A percentile compares a stretch with the other conserved stretches of the same genome.
Evolutionary conservation across 306 rosid genomes (phyloP).

Genomic region (Vigna reflexopilosa): DNA sequence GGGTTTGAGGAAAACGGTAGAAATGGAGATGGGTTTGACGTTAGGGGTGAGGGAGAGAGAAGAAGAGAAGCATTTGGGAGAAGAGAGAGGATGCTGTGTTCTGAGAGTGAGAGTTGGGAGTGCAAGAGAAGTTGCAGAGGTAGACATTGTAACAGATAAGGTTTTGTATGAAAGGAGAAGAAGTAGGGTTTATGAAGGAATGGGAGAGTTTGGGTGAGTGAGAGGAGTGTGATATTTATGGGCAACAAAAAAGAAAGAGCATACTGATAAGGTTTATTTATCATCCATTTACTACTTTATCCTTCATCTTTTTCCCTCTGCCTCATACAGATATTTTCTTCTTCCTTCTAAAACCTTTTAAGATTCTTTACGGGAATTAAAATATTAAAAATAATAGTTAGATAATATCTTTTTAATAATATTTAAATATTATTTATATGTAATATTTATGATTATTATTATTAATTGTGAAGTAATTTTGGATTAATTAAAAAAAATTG

Average conservation of each 20-base stretch:
- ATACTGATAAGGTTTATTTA: constrained; percentile 33
- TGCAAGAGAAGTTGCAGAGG: constrained; percentile 71
- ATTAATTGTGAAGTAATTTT: no score
- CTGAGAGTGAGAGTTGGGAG: constrained; percentile 62
- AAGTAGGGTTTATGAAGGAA: constrained; percentile 34
- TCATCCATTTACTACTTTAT: constrained; percentile 2
- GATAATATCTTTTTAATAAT: no score
- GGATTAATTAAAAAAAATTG: no score
- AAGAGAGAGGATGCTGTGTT: constrained; percentile 46
- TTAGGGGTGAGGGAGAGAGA: constrained; percentile 46
- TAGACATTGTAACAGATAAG: constrained; percentile 76
- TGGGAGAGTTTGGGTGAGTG: background rate
- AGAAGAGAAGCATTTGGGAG: constrained; percentile 48
- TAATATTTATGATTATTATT: no score
- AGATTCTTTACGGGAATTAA: no score
- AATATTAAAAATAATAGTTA: no score
- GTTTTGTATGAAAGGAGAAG: background rate
- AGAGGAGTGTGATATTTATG: constrained; percentile 37
- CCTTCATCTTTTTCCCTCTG: background rate
- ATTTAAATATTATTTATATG: no score
- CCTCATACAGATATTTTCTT: background rate
- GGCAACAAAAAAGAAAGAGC: background rate
- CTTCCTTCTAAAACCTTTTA: no score
- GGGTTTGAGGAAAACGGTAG: constrained; percentile 54
- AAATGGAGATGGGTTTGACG: constrained; percentile 55